These are phyloP conservation scores for Tulasnella sp. DNA, from an alignment of 768 basidiomycete genomes.

Conservation along the genomic window DNA sequence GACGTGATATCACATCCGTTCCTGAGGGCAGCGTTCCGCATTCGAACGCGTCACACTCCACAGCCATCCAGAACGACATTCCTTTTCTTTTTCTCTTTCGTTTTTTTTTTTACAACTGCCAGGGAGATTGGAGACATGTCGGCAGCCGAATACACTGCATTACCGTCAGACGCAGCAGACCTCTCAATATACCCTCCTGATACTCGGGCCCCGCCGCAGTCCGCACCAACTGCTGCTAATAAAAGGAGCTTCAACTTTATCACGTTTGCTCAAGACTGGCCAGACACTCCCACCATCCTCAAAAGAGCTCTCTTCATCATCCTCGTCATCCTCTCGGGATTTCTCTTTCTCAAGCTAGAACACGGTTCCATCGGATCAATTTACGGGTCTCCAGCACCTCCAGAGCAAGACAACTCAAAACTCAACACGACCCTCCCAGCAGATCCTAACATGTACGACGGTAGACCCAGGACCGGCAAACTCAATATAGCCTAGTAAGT, in stretches of 20 bases:
- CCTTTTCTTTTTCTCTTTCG: background rate
- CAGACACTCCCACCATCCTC: background rate
- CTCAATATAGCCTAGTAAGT: conserved; percentile 32
- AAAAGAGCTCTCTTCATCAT: background rate
- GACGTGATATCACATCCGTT: background rate
- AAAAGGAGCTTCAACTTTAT: background rate
- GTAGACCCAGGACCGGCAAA: conserved; percentile 29
- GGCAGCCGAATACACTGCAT: conserved; percentile 3
- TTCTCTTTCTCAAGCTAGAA: background rate
- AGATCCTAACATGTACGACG: background rate
- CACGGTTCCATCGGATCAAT: background rate
- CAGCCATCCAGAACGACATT: background rate
- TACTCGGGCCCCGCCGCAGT: background rate
- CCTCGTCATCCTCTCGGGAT: conserved; percentile 4
- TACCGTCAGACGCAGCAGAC: conserved; percentile 6
- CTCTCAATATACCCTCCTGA: background rate
- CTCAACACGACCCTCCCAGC: background rate
- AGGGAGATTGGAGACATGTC: background rate
- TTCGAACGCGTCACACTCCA: background rate
- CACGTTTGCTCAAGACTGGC: background rate
- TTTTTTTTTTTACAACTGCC: background rate
- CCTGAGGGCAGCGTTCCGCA: background rate
- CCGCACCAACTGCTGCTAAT: background rate
- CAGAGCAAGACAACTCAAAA: background rate
- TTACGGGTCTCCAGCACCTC: background rate